These are phyloP conservation scores for Inonotus obliquus DNA, from an alignment of 1,284 basidiomycete genomes.

Conservation along the genomic window DNA sequence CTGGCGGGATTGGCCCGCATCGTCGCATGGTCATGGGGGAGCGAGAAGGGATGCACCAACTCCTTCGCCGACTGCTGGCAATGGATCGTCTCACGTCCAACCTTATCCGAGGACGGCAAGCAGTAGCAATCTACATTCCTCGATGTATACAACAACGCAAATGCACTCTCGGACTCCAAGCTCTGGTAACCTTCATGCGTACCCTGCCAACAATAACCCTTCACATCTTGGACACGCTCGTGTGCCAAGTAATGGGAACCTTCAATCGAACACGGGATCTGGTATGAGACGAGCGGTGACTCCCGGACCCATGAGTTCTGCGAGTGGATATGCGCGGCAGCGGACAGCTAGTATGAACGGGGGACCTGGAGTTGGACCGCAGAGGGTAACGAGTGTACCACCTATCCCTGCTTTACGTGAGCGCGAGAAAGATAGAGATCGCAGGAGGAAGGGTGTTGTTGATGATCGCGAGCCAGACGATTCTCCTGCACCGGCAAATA, in stretches of 20 bases:
- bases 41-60: neutral
- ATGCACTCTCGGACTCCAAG: constrained; percentile 3
- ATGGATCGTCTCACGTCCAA: neutral
- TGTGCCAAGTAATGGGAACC: neutral
- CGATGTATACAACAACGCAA: neutral
- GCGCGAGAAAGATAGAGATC: neutral
- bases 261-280: neutral
- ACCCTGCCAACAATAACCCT: neutral
- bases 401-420: neutral
- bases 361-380: neutral
- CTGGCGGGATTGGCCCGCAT: constrained; percentile 14
- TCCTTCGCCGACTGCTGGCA: neutral
- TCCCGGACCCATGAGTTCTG: constrained; percentile 4
- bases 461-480: constrained; percentile 17
- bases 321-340: constrained; percentile 12
- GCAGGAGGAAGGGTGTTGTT: constrained; percentile 3
- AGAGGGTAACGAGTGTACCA: neutral
- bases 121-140: constrained; percentile 3
- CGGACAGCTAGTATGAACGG: neutral
- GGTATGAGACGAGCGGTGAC: constrained; percentile 8
- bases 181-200: constrained; percentile 3
- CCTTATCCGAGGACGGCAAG: neutral
- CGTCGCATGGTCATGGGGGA: neutral
- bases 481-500: neutral
- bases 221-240: neutral